These are phyloP conservation scores for Pseudocercospora musae DNA, from an alignment of 2,329 filamentous ascomycete genomes.

Conservation along the genomic window DNA sequence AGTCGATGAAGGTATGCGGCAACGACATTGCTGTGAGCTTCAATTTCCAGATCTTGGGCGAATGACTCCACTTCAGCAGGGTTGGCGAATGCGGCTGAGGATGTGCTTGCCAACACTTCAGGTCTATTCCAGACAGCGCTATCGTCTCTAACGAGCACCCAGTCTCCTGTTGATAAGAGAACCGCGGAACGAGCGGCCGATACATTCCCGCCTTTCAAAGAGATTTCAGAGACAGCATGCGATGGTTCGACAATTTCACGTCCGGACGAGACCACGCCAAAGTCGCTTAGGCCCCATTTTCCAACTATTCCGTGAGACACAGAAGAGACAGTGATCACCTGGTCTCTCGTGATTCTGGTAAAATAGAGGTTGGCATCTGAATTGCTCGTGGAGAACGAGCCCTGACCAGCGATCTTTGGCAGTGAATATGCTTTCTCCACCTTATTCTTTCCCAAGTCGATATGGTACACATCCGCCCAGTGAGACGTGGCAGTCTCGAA, in stretches of 20 bases:
- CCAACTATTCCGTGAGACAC: slow-evolving; percentile 71
- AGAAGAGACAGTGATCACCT: slow-evolving; percentile 72
- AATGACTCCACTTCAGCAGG: slow-evolving; percentile 62
- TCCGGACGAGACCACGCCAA: slow-evolving; percentile 24
- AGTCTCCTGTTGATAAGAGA: slow-evolving; percentile 65
- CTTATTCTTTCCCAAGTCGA: slow-evolving; percentile 66
- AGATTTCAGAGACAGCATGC: slow-evolving; percentile 76
- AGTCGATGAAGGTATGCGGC: slow-evolving; percentile 86
- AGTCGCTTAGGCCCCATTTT: slow-evolving; percentile 62
- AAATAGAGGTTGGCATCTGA: slow-evolving; percentile 83
- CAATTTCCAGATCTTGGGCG: slow-evolving; percentile 76
- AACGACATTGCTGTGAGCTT: slow-evolving; percentile 76
- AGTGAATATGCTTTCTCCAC: slow-evolving; percentile 78
- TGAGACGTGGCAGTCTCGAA: slow-evolving; percentile 67
- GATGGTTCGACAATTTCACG: slow-evolving; percentile 43
- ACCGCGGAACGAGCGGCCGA: slow-evolving; percentile 77
- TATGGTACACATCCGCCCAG: slow-evolving; percentile 82
- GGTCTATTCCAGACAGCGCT: slow-evolving; percentile 74
- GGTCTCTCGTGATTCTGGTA: slow-evolving; percentile 72
- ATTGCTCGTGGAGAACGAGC: slow-evolving; percentile 75
- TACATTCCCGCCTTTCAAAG: slow-evolving; percentile 63
- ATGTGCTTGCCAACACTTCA: slow-evolving; percentile 76
- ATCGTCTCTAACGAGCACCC: slow-evolving; percentile 80
- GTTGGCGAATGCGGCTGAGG: slow-evolving; percentile 77
- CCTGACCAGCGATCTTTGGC: slow-evolving; percentile 65